Conservation (phyloP, 352 stramenopile species). For the Phytophthora multivora region DNA sequence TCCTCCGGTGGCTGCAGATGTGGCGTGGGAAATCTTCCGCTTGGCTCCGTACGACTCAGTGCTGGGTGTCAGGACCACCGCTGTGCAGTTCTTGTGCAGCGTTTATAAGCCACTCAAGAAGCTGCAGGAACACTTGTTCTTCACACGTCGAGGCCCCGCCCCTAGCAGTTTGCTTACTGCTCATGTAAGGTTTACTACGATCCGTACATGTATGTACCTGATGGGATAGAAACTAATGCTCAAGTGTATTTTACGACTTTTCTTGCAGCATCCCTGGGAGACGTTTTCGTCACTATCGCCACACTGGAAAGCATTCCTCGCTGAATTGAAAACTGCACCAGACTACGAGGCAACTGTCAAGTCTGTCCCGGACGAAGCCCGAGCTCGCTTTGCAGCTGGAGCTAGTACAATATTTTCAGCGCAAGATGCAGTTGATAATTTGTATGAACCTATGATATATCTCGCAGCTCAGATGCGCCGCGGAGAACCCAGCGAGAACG, state of each 20-base stretch:
- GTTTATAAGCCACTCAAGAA: constrained; percentile 65
- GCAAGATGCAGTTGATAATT: constrained; percentile 46
- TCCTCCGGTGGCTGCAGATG: constrained; percentile 73
- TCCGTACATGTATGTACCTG: no score
- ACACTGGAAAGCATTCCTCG: constrained; percentile 64
- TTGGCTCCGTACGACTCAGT: constrained; percentile 78
- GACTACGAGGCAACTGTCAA: constrained; percentile 54
- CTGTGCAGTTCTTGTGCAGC: constrained; percentile 75
- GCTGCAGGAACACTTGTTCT: constrained; percentile 60
- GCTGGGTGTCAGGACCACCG: constrained; percentile 59
- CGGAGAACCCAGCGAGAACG: constrained; percentile 1
- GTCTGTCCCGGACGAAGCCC: constrained; percentile 53
- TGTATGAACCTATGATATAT: constrained; percentile 88
- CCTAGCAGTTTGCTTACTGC: constrained; percentile 41
- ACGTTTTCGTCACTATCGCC: constrained; percentile 77
- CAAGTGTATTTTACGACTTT: constrained; percentile 1
- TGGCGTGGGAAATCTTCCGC: constrained; percentile 85
- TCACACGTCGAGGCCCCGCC: constrained; percentile 26
- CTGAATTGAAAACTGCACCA: constrained; percentile 43
- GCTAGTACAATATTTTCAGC: constrained; percentile 35
- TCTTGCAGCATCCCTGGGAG: constrained; percentile 79
- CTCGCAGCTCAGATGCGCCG: constrained; percentile 39
- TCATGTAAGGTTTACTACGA: constrained; percentile 39
- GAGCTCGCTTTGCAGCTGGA: constrained; percentile 54
- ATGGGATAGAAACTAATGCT: not conserved